These are phyloP conservation scores for Madurella mycetomatis DNA, from an alignment of 2,329 filamentous ascomycete genomes.

Conservation along the genomic window DNA sequence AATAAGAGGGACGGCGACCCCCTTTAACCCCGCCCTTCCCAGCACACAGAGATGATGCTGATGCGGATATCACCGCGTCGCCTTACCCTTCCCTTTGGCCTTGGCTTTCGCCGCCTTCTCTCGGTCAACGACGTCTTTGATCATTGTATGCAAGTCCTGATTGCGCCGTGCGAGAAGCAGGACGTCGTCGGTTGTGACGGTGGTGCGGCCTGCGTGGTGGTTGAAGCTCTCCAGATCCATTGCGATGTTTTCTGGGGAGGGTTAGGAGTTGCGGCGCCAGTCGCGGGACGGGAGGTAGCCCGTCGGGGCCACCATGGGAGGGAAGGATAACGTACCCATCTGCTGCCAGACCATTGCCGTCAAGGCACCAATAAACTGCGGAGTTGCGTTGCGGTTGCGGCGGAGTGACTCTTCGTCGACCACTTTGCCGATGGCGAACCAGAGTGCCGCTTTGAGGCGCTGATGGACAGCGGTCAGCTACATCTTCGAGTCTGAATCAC, in stretches of 20 bases:
- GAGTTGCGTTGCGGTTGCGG: constrained; percentile 77
- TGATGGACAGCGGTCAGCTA: constrained; percentile 33
- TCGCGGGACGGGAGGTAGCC: not conserved
- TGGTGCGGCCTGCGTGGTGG: constrained; percentile 75
- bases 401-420: constrained; percentile 78
- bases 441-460: constrained; percentile 79
- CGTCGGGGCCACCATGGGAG: too few species aligned
- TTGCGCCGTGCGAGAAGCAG: constrained; percentile 83
- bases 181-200: constrained; percentile 81
- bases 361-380: constrained; percentile 81
- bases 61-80: not conserved
- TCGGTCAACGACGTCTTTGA: constrained; percentile 64
- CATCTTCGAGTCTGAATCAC: not conserved
- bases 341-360: constrained; percentile 87
- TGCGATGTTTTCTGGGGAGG: constrained; percentile 48
- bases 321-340: constrained; percentile 55
- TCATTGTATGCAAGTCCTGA: constrained; percentile 72
- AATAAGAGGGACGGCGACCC: not conserved
- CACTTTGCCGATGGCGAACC: constrained; percentile 79
- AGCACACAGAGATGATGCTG: not conserved
- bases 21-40: not conserved
- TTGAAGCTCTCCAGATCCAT: constrained; percentile 53
- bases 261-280: not conserved
- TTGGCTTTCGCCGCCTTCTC: constrained; percentile 43
- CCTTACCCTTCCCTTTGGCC: constrained; percentile 32